Percentiles rank a stretch among this genome's conserved stretches.
phyloP scores from a whole-genome alignment of 495 filamentous ascomycete genomes.

The Daldinia vernicosa region DNA sequence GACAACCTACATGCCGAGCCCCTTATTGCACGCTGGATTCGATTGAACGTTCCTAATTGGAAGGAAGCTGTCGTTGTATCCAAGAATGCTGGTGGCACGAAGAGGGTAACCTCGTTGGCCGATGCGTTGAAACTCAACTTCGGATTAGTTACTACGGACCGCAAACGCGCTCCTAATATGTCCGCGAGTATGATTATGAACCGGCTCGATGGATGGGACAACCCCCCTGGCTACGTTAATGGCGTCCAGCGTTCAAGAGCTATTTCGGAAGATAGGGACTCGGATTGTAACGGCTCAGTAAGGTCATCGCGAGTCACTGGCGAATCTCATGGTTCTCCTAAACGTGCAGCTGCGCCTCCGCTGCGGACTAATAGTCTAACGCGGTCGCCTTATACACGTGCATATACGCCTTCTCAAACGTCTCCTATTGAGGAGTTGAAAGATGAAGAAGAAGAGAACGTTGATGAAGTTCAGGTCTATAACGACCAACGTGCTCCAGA shows the following conservation, averaged over 20 bases:
- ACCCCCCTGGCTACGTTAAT: conserved; percentile 38
- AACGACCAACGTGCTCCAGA: conserved; percentile 87
- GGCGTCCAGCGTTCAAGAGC: conserved; percentile 36
- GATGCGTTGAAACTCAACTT: conserved; percentile 98
- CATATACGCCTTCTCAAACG: conserved; percentile 49
- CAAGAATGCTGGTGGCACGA: conserved; percentile 97
- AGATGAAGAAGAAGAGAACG: conserved; percentile 59
- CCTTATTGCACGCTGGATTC: conserved; percentile 94
- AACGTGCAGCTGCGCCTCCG: conserved; percentile 46
- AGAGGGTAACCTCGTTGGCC: conserved; percentile 94
- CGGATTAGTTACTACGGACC: conserved; percentile 94
- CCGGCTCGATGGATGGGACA: conserved; percentile 55
- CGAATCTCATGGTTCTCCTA: conserved; percentile 54
- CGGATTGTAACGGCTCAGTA: conserved; percentile 33
- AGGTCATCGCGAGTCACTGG: conserved; percentile 41
- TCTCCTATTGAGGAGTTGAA: conserved; percentile 50
- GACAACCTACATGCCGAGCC: conserved; percentile 98
- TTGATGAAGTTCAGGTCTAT: conserved; percentile 68
- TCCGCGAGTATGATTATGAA: conserved; percentile 72
- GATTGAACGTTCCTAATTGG: conserved; percentile 86
- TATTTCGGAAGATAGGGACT: conserved; percentile 42
- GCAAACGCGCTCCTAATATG: conserved; percentile 73
- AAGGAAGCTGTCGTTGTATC: conserved; percentile 92
- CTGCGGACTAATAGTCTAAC: conserved; percentile 39
- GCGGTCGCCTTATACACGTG: conserved; percentile 44